Conservation (phyloP, 345 rosid species). For the Linum lewisii region DNA sequence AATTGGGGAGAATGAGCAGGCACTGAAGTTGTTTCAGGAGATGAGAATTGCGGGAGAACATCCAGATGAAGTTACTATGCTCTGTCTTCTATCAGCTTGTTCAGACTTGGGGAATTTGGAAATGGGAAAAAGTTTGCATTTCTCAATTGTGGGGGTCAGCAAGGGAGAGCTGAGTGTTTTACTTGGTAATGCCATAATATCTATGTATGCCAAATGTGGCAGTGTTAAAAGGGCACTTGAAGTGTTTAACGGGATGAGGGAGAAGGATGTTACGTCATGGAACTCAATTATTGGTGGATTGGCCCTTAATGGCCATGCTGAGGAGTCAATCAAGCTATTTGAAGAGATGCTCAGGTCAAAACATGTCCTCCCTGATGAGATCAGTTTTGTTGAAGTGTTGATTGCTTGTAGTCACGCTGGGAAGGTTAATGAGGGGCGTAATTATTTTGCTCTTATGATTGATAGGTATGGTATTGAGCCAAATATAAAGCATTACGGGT, state of each 20-base stretch:
- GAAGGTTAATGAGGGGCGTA: conserved; percentile 44
- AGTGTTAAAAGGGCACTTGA: conserved; percentile 41
- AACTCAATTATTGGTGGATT: conserved; percentile 53
- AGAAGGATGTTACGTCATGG: conserved; percentile 53
- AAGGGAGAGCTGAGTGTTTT: conserved; percentile 20
- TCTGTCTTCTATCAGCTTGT: conserved; percentile 60
- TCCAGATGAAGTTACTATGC: conserved; percentile 57
- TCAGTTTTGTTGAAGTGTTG: conserved; percentile 54
- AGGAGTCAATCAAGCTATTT: conserved; percentile 37
- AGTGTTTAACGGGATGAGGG: conserved; percentile 45
- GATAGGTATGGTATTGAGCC: conserved; percentile 39
- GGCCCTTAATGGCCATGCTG: conserved; percentile 54
- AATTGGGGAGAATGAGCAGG: conserved; percentile 32
- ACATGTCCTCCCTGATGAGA: conserved; percentile 43
- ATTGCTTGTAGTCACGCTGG: conserved; percentile 65
- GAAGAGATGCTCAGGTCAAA: conserved; percentile 41
- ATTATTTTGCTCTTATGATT: conserved; percentile 45
- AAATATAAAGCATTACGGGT: conserved; percentile 58
- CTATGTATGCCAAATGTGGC: conserved; percentile 70
- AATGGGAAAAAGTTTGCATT: conserved; percentile 44
- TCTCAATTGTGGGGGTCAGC: conserved; percentile 28
- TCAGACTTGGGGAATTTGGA: conserved; percentile 49
- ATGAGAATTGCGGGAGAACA: conserved; percentile 49
- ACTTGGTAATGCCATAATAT: conserved; percentile 52
- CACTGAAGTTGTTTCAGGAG: conserved; percentile 52